A percentile compares a stretch with the other conserved stretches of the same genome.
These are phyloP conservation scores for Dendrothele bispora DNA, from an alignment of 768 basidiomycete species.

Conservation along the genomic window DNA sequence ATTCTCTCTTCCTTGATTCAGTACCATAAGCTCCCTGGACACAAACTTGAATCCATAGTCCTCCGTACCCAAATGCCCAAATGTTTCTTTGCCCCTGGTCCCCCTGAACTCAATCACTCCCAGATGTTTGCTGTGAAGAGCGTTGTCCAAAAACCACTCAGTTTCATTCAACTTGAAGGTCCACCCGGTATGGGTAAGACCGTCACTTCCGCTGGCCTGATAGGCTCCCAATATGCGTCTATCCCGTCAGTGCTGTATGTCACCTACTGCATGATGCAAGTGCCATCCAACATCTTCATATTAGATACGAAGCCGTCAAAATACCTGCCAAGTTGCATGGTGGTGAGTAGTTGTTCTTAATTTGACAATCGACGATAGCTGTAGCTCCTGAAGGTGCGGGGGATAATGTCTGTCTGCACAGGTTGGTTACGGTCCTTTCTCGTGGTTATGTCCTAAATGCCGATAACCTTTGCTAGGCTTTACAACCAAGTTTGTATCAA, in stretches of 20 bases:
- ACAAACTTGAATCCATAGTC: conserved; percentile 93
- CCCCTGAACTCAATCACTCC: conserved; percentile 97
- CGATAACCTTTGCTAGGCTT: conserved; percentile 27
- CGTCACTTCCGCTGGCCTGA: conserved; percentile 85
- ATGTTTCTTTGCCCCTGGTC: conserved; percentile 92
- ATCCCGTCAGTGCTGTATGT: conserved; percentile 70
- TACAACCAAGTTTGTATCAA: conserved; percentile 38
- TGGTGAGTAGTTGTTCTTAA: conserved; percentile 51
- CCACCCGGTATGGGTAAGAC: conserved; percentile 99
- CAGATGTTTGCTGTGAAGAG: conserved; percentile 99
- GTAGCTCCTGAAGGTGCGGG: not conserved
- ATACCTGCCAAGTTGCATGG: conserved; percentile 69
- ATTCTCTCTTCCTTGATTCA: no score
- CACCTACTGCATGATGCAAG: conserved; percentile 77
- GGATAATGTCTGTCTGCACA: conserved; percentile 3
- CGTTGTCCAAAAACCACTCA: conserved; percentile 95
- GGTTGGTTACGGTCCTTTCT: not conserved
- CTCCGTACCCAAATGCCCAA: conserved; percentile 93
- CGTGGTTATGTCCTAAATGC: not conserved
- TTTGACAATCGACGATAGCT: conserved; percentile 30
- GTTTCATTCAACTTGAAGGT: conserved; percentile 96
- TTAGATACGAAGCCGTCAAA: conserved; percentile 48
- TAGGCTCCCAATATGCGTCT: conserved; percentile 65
- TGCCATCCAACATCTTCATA: conserved; percentile 58
- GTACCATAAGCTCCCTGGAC: conserved; percentile 98